Percentiles rank a stretch among this genome's conserved stretches.
These are phyloP conservation scores for Petrea volubilis DNA, from an alignment of 257 asterid genomes.

Conservation along the genomic window DNA sequence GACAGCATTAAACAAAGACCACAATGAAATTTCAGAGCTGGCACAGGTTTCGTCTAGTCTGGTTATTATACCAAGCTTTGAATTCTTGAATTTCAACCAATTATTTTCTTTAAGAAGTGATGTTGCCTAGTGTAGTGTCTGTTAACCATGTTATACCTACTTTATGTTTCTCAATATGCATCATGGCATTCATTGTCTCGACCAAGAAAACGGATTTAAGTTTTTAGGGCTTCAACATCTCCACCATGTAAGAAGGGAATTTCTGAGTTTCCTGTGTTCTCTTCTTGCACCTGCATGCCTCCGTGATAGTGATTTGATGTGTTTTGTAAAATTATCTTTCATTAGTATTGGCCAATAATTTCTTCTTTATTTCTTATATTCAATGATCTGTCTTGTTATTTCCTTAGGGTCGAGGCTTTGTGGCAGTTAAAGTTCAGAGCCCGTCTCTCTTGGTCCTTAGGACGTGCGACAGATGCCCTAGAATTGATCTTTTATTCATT, in stretches of 20 bases:
- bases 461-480: constrained; percentile 93
- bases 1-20: constrained; percentile 94
- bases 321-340: background rate
- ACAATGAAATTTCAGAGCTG: constrained; percentile 90
- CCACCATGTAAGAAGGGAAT: no score
- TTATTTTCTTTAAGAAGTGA: constrained; percentile 5
- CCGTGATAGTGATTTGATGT: background rate
- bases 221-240: background rate
- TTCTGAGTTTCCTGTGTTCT: no score
- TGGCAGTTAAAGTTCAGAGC: constrained; percentile 80
- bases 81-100: no score
- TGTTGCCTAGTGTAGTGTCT: background rate
- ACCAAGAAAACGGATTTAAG: background rate
- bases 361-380: background rate
- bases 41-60: constrained; percentile 85
- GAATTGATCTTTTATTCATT: no score
- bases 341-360: background rate
- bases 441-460: constrained; percentile 85
- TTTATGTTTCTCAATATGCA: background rate
- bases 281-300: background rate
- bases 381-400: constrained; percentile 17
- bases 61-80: no score
- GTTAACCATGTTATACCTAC: background rate
- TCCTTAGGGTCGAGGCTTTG: constrained; percentile 83
- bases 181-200: background rate